phyloP scores from a whole-genome alignment of 306 rosid species.

The Citrullus amarus region DNA sequence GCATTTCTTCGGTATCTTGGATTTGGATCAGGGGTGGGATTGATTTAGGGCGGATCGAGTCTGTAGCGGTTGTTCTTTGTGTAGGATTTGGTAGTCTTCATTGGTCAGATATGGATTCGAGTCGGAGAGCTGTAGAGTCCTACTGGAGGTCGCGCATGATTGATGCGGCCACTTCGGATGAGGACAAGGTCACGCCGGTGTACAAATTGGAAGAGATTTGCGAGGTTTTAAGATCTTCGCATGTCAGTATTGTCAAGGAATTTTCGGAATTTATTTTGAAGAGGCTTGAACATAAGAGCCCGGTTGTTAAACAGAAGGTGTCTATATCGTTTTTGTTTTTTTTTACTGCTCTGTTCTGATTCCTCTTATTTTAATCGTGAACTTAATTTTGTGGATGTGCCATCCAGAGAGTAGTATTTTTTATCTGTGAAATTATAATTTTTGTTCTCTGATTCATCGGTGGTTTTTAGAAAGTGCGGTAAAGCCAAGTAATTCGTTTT shows the following conservation, averaged over 20 bases:
- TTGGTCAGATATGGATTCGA: slow-evolving; percentile 62
- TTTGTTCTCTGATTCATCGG: not conserved
- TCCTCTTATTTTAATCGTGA: slow-evolving; percentile 6
- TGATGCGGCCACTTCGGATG: slow-evolving; percentile 82
- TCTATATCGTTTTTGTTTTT: not conserved
- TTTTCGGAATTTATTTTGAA: slow-evolving; percentile 69
- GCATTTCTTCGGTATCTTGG: not conserved
- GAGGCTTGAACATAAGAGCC: slow-evolving; percentile 85
- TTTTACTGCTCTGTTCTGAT: not conserved
- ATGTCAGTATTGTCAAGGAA: slow-evolving; percentile 83
- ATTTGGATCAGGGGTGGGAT: slow-evolving; percentile 7
- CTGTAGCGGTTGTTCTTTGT: slow-evolving; percentile 14
- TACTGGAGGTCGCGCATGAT: slow-evolving; percentile 86
- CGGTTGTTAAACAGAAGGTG: slow-evolving; percentile 94
- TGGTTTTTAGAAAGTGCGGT: not conserved
- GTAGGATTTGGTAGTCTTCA: slow-evolving; percentile 3
- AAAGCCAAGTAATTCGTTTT: not conserved
- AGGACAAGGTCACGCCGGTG: slow-evolving; percentile 87
- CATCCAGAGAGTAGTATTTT: not conserved
- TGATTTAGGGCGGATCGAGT: slow-evolving; percentile 7
- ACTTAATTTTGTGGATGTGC: slow-evolving; percentile 21
- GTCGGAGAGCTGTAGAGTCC: slow-evolving; percentile 97
- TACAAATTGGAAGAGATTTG: slow-evolving; percentile 85
- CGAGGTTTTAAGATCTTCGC: slow-evolving; percentile 76
- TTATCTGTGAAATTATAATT: not conserved